A percentile compares a stretch with the other conserved stretches of the same genome.
Conservation (phyloP, 140 eudicot species). For the Bidens hawaiensis region DNA sequence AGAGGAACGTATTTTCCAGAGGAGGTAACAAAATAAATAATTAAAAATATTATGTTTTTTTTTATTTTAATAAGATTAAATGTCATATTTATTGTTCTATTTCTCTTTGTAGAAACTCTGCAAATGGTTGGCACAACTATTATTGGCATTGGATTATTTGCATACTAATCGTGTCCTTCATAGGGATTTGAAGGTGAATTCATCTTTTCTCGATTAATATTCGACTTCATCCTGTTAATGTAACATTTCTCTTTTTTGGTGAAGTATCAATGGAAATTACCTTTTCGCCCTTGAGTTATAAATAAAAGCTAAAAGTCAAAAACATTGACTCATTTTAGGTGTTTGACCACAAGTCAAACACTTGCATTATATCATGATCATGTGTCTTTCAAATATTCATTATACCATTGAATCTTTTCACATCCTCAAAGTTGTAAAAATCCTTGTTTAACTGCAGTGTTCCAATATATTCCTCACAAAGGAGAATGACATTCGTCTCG, state of each 20-base stretch:
- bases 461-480: slow-evolving; percentile 94
- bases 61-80: background rate
- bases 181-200: slow-evolving; percentile 85
- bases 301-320: background rate
- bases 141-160: slow-evolving; percentile 88
- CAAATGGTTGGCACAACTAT: slow-evolving; percentile 87
- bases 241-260: background rate
- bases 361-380: too few relatives aligned
- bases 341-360: background rate
- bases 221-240: background rate
- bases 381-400: background rate
- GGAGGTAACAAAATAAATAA: slow-evolving; percentile 56
- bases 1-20: slow-evolving; percentile 78
- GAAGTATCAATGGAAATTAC: background rate
- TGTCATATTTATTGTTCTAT: slow-evolving; percentile 11
- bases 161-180: slow-evolving; percentile 96
- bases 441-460: slow-evolving; percentile 43
- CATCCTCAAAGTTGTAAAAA: background rate
- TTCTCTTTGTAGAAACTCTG: slow-evolving; percentile 62
- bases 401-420: background rate
- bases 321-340: background rate
- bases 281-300: background rate
- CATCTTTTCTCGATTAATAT: background rate
- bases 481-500: slow-evolving; percentile 80
- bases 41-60: background rate